Evolutionary conservation across 2,329 filamentous ascomycete genomes (phyloP), one percentile per base, ranked within the genome.

Genomic region (Elsinoe necatrix): DNA sequence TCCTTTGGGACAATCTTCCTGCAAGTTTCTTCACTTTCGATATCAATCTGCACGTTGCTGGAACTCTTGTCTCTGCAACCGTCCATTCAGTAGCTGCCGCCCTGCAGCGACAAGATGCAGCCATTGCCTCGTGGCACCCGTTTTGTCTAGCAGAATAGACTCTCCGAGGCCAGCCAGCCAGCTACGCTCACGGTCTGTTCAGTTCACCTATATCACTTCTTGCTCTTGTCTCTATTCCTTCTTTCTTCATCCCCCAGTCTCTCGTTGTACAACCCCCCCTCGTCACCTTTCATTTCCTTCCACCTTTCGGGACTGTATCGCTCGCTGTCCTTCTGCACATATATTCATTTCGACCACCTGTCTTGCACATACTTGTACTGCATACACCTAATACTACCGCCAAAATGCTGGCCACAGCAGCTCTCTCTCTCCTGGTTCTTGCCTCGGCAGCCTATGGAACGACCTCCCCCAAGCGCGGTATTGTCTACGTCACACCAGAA

Each of bases 381-480:
- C 31, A 31, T 12, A 51, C 11, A 18, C 21, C 50, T 21, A 21
- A 37, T 35, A 23, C 8, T 1, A 18, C 54, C 39, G 42, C 42
- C 29, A 47, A 42, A 16, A 56, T 56, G 54, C 37, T 45, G 39
- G 39, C 41, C 16, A 47, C 14, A 47, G 54, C 54, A 16, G 14
- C 42, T 34, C 56, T 57, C 48, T 27, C 48, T 16, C 34, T 52
- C 37, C 56, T 57, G 7, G 47, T 34, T n/a, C 56, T 59, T 16
- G 51, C 51, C 41, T 55, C 59, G 3, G 51, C 57, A 18, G 50
- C 56, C 16, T 45, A 57, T 39, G 57, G 31, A 42, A 62, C 16
- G 59, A 63, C 73, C 29, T 77, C 78, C 4, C 64, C 75, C 14
- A 91, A 91, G 70, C 85, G 88, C 62, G 87, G 87, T 25, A 83